Base-by-base conservation (phyloP, 2,329 filamentous ascomycete genomes). In the Huntiella bhutanensis region DNA sequence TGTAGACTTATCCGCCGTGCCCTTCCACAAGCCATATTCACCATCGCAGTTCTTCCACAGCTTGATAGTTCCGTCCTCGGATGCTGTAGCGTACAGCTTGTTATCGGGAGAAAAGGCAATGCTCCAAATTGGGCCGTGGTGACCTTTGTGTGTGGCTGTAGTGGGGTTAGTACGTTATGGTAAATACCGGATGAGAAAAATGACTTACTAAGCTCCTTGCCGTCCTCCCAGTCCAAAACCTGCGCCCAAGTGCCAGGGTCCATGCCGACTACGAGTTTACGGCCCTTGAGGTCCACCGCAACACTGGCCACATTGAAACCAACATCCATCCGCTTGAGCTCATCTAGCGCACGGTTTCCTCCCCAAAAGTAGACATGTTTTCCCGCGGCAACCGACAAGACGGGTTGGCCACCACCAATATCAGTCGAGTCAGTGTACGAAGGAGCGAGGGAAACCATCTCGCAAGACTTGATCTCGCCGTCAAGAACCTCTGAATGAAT, bases 51-150 rank as follows among this genome's bases (percentile, higher is more conserved):
- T 80, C 64, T 80, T 80, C 75, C 75, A 80, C 67, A 98, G 69
- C 65, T 98, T 98, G 61, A 98, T 92, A 0, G 91, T 98, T 36
- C 91, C 91, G 56, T 98, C 91, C 59, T 98, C 91, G 42, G 87
- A 95, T 28, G 84, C 91, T 1, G 91, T 98, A 1, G 87, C 91
- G 58, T 96, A 98, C 5, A 98, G 67, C 59, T 93, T 95, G 41
- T 87, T 87, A 57, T 98, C 91, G 0, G 91, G 91, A 0, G 87
- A 91, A 62, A 94, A 98, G 48, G 81, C 80, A 50, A 92, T 78
- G 4, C 86, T 94, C 91, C 91, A 98, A 51, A 98, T 91, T 1
- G 88, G 88, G 1, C 91, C 91, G 57, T 98, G 91, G 55, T 98
- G 91, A 17, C 91, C 91, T 63, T 95, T 95, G 65, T 93, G 84